Evolutionary conservation across 768 basidiomycete genomes (phyloP), one percentile per base, ranked within the genome.

Genomic region (Gymnopilus junonius): DNA sequence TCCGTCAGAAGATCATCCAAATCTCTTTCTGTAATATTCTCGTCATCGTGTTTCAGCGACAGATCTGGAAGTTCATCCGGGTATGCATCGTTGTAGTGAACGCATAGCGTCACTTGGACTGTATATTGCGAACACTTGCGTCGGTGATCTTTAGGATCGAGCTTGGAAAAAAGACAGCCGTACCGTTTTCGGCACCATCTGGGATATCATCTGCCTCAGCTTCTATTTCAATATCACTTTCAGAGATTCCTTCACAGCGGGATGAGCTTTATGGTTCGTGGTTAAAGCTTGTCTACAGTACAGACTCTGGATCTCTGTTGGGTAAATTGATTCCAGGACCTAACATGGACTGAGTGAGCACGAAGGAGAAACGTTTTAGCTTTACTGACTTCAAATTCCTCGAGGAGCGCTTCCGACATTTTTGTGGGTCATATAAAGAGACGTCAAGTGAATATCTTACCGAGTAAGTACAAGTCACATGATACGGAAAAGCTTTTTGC

Each of bases 301-400:
- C 95, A 73, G 80, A 97, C 96, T 92, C 71, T 90, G 85, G 61
- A 97, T 81, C 76, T 99, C 97, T 67, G 93, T 90, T 4, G 97
- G 94, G 75, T 97, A 99, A 75, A 99, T 99, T 2, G 94, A 90
- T 79, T 97, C 95, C 68, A 98, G 85, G 27, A 97, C 95, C 92
- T 97, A 70, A 20, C 42, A 48, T 21, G 54, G 50, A 39, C 50
- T 40, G 21, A 65, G 34, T 15, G 32, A 65, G 64, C 64, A 58
- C 67, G 54, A 15, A 32, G 65, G 35, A 63, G 39, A 42, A 32
- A 57, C 14, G 25, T 40, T 42, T 59, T 53, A 48, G 45, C 29
- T 51, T 40, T 39, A 59, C 59, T 66, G 70, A 96, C 95, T 88
- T 98, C 95, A 65, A 95, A 88, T 76, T 98, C 95, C 78, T 98